Base-by-base conservation (phyloP, 768 basidiomycete genomes). In the Crassisporium funariophilum region DNA sequence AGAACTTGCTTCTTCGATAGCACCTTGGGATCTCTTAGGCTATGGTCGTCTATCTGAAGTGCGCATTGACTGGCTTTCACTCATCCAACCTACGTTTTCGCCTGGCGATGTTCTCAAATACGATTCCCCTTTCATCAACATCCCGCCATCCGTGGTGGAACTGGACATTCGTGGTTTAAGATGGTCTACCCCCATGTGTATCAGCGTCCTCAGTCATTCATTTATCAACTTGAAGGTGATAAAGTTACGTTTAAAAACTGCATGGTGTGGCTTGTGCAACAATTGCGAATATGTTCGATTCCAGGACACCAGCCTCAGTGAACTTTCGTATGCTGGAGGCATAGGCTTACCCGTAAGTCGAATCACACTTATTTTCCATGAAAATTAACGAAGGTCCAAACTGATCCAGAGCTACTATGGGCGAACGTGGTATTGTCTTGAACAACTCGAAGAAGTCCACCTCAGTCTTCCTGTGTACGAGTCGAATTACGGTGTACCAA, bases 191-290 rank as follows among this genome's bases (percentile, higher is more conserved):
- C 69, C 68, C 7, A 51, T 61, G 41, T 50, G 43, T 55, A 13
- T 49, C 64, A 2, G 52, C 59, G 4, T 12, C 17, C 2, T 53
- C 57, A 21, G 55, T 70, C 13, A 56, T 52, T 1, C 49, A 61
- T 41, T 72, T 10, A 49, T 41, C 3, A 54, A 46, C 8, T 51
- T 72, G 10, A 59, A 56, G 10, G 40, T 69, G 7, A 52, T 57
- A 24, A 61, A 65, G 17, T 43, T 52, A 11, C 56, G 47, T 33
- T 62, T 62, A 19, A n/a, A n/a, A n/a, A n/a, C n/a, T n/a, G n/a
- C n/a, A n/a, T 70, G 69, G 69, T 72, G 69, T 48, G 62, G 65
- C 6, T 57, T 72, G 7, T 72, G 71, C 40, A 49, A 66, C 53
- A 68, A 65, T 3, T 67, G 64, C 43, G 64, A 53, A 3, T 36